Conservation (phyloP, 2,329 filamentous ascomycete species). For the Fusarium sp. region DNA sequence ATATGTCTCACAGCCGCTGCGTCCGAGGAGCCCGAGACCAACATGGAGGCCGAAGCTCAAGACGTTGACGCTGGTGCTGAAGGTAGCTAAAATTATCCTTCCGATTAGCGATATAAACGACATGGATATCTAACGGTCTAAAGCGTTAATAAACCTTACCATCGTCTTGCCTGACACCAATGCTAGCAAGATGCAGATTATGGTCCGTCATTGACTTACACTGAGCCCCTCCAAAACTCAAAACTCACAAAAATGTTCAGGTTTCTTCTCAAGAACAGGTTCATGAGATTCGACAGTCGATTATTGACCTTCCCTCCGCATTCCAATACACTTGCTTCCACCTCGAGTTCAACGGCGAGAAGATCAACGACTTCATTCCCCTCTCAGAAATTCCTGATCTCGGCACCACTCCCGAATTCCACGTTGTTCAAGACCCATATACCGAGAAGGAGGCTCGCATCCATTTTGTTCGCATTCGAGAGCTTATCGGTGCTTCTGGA, state of each 20-base stretch:
- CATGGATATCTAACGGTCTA: conserved; percentile 31
- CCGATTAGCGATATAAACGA: conserved; percentile 8
- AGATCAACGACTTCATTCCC: conserved; percentile 95
- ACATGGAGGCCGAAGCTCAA: conserved; percentile 42
- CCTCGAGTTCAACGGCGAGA: conserved; percentile 87
- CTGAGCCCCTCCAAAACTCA: conserved; percentile 3
- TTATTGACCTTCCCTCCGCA: conserved; percentile 91
- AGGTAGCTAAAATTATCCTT: conserved; percentile 44
- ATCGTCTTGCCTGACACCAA: conserved; percentile 83
- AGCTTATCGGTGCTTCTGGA: conserved; percentile 92
- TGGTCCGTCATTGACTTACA: conserved; percentile 67
- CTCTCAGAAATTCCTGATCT: conserved; percentile 89
- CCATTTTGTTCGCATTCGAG: conserved; percentile 90
- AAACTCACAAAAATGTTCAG: conserved; percentile 58
- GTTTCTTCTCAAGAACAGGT: conserved; percentile 95
- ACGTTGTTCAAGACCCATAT: conserved; percentile 92
- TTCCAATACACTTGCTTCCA: conserved; percentile 99
- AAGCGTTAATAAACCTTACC: conserved; percentile 72
- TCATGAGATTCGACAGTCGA: conserved; percentile 95
- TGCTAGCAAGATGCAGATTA: conserved; percentile 83
- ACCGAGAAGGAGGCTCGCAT: conserved; percentile 98
- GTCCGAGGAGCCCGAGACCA: conserved; percentile 46
- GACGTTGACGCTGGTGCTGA: conserved; percentile 51
- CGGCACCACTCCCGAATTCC: conserved; percentile 80
- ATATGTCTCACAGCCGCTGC: conserved; percentile 32